Evolutionary conservation across 768 basidiomycete species (phyloP).

Genomic region (Leucosporidium scottii): DNA sequence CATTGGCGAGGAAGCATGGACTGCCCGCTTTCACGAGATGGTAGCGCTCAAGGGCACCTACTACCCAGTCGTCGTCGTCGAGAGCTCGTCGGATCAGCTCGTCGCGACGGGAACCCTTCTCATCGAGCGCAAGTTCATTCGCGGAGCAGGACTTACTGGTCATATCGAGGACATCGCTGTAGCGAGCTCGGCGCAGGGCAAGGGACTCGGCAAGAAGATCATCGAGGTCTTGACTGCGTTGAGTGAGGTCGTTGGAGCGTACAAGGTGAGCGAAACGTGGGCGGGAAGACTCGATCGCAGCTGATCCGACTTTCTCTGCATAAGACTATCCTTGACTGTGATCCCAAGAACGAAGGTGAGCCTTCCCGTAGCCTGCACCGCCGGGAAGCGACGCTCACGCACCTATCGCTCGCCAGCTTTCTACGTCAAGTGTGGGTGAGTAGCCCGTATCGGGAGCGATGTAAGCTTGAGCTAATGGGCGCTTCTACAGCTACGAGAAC

Average conservation of each 20-base stretch:
- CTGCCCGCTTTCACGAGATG: constrained; percentile 58
- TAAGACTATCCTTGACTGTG: constrained; percentile 87
- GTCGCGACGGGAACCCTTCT: constrained; percentile 77
- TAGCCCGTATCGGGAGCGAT: not conserved
- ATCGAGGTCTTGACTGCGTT: constrained; percentile 79
- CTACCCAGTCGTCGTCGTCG: constrained; percentile 76
- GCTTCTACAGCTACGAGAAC: constrained; percentile 49
- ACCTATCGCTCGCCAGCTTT: constrained; percentile 55
- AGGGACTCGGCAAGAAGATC: constrained; percentile 78
- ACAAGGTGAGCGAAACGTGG: constrained; percentile 52
- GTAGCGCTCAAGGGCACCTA: constrained; percentile 50
- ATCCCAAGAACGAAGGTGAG: constrained; percentile 81
- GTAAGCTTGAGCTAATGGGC: not conserved
- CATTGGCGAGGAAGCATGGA: constrained; percentile 62
- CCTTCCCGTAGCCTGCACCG: constrained; percentile 30
- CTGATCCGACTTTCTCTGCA: not conserved
- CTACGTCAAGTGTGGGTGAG: constrained; percentile 89
- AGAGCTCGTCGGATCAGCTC: constrained; percentile 63
- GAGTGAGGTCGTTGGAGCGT: constrained; percentile 71
- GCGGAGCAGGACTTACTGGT: constrained; percentile 75
- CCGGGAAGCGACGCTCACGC: not conserved
- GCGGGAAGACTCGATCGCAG: no score
- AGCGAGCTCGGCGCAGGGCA: constrained; percentile 76
- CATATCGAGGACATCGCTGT: constrained; percentile 99
- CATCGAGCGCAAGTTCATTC: constrained; percentile 89